Conservation (phyloP, 306 rosid species). For the Prunus campanulata region DNA sequence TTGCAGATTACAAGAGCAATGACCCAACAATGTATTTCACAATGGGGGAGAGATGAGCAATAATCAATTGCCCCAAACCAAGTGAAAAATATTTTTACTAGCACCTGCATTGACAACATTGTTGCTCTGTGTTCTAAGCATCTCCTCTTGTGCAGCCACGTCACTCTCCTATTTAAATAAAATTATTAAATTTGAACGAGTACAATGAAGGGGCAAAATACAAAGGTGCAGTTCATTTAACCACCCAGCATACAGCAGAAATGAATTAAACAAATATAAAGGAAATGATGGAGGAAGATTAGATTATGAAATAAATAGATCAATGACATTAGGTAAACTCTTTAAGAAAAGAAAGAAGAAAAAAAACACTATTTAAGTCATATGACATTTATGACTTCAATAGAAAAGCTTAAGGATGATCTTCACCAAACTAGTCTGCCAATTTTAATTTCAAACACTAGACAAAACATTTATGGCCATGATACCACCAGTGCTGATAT, state of each 20-base stretch:
- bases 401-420: too few relatives aligned
- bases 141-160: conserved; percentile 58
- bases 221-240: background rate
- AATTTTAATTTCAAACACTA: too few relatives aligned
- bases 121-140: conserved; percentile 71
- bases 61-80: conserved; percentile 72
- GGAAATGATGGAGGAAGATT: background rate
- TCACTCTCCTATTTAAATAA: conserved; percentile 63
- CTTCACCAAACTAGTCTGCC: too few relatives aligned
- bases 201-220: background rate
- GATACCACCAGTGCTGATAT: background rate
- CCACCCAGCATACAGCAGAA: background rate
- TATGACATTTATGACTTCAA: too few relatives aligned
- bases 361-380: too few relatives aligned
- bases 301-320: background rate
- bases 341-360: too few relatives aligned
- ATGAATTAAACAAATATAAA: background rate
- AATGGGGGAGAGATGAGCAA: background rate
- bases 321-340: background rate
- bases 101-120: conserved; percentile 59
- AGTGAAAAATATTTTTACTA: conserved; percentile 79
- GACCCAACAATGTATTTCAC: too few relatives aligned
- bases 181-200: background rate
- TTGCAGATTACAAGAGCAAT: too few relatives aligned
- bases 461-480: background rate